Conservation (phyloP, 2,329 filamentous ascomycete genomes). For the Stagonosporopsis rhizophila region DNA sequence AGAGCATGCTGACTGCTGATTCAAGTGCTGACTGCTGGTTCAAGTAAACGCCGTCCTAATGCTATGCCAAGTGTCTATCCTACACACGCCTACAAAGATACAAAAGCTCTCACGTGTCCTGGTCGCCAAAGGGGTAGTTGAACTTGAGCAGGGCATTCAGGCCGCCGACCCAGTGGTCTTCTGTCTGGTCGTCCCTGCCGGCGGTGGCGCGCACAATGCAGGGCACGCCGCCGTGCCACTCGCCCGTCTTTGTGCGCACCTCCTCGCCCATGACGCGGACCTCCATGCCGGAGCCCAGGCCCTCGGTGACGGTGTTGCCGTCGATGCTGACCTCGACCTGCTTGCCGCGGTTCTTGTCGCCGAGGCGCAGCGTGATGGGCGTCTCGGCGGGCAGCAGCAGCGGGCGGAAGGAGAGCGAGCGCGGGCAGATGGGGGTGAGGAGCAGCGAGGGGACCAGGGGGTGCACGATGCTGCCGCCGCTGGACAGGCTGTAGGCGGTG, state of each 20-base stretch:
- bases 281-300: slow-evolving; percentile 65
- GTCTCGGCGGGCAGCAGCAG: slow-evolving; percentile 88
- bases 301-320: slow-evolving; percentile 53
- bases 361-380: slow-evolving; percentile 80
- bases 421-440: slow-evolving; percentile 91
- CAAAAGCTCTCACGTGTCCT: slow-evolving; percentile 28
- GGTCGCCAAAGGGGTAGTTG: slow-evolving; percentile 89
- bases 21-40: no score
- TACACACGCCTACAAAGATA: background rate
- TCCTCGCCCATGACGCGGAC: slow-evolving; percentile 88
- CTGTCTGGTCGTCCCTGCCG: slow-evolving; percentile 56
- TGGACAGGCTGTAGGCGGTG: slow-evolving; percentile 93
- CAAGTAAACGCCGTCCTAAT: slow-evolving; percentile 2
- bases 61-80: slow-evolving; percentile 1
- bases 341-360: slow-evolving; percentile 62
- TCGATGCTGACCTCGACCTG: slow-evolving; percentile 61
- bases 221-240: slow-evolving; percentile 82
- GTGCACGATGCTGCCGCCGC: slow-evolving; percentile 92
- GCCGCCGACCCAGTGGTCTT: slow-evolving; percentile 96
- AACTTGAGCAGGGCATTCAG: slow-evolving; percentile 94
- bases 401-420: slow-evolving; percentile 89
- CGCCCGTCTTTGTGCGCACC: slow-evolving; percentile 58
- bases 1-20: no score
- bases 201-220: slow-evolving; percentile 76
- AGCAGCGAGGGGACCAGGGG: slow-evolving; percentile 87